Conservation (phyloP, 495 filamentous ascomycete species). For the Penicillium pulvis region DNA sequence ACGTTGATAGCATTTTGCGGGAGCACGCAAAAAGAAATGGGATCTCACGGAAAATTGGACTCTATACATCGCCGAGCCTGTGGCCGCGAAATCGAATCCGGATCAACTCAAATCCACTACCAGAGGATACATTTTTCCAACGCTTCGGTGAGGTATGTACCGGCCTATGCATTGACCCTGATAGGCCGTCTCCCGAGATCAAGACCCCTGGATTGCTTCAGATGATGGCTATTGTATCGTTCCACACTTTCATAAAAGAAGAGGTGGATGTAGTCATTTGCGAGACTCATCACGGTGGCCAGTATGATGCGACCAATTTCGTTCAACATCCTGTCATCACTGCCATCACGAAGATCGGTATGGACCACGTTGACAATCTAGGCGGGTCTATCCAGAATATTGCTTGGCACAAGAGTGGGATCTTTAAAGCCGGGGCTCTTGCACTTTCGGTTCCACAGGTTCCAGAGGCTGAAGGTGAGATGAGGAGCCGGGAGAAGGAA, state of each 20-base stretch:
- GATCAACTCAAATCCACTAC: conserved; percentile 55
- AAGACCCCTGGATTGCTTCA: conserved; percentile 40
- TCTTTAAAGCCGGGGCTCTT: conserved; percentile 67
- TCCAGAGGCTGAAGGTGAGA: conserved; percentile 54
- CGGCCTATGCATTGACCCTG: conserved; percentile 20
- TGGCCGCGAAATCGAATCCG: conserved; percentile 62
- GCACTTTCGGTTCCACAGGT: conserved; percentile 72
- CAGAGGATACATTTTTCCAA: conserved; percentile 51
- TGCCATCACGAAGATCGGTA: conserved; percentile 73
- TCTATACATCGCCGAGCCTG: conserved; percentile 80
- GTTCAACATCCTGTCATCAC: conserved; percentile 64
- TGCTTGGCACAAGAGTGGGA: conserved; percentile 88
- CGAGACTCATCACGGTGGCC: conserved; percentile 72
- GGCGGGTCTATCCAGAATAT: conserved; percentile 77
- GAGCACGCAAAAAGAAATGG: conserved; percentile 34
- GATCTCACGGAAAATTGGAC: conserved; percentile 54
- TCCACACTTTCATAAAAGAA: conserved; percentile 68
- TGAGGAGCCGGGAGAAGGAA: conserved; percentile 65
- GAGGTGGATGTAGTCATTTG: conserved; percentile 67
- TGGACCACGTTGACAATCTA: conserved; percentile 75
- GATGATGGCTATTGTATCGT: conserved; percentile 71
- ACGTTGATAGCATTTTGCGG: conserved; percentile 46
- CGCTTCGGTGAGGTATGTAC: conserved; percentile 72
- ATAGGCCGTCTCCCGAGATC: background rate
- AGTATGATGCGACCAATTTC: conserved; percentile 76